phyloP scores from a whole-genome alignment of 2,329 filamentous ascomycete genomes.

The Fusarium marasasianum region DNA sequence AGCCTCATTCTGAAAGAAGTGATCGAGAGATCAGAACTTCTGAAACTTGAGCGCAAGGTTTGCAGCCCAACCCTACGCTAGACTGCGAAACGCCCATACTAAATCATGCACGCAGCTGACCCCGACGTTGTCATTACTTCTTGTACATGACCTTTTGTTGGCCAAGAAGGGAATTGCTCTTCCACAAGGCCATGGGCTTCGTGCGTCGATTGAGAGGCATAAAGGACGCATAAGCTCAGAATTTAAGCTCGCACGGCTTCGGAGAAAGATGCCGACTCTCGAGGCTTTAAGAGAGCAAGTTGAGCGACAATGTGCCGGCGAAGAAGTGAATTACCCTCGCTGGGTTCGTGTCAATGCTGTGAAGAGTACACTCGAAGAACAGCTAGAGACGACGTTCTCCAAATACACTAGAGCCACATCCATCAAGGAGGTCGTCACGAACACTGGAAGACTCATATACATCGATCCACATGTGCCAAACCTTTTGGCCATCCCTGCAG shows the following conservation, averaged over 20 bases:
- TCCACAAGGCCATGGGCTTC: slow-evolving; percentile 80
- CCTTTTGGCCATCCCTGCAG: slow-evolving; percentile 79
- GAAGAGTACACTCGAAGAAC: slow-evolving; percentile 73
- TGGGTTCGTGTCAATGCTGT: slow-evolving; percentile 92
- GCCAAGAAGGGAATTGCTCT: slow-evolving; percentile 85
- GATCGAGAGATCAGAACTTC: slow-evolving; percentile 80
- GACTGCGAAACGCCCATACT: neutral
- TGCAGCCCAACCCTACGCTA: slow-evolving; percentile 14
- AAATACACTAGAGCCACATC: slow-evolving; percentile 65
- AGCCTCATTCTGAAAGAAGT: slow-evolving; percentile 86
- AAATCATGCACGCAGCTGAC: slow-evolving; percentile 68
- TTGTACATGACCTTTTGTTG: slow-evolving; percentile 87
- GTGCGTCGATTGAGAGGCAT: slow-evolving; percentile 79
- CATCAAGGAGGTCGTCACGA: slow-evolving; percentile 64
- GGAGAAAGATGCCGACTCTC: slow-evolving; percentile 73
- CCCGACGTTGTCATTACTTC: slow-evolving; percentile 79
- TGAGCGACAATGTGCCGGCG: slow-evolving; percentile 58
- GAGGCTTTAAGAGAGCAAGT: slow-evolving; percentile 71
- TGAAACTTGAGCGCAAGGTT: slow-evolving; percentile 88
- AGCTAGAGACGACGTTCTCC: slow-evolving; percentile 79
- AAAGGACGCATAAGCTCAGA: slow-evolving; percentile 84
- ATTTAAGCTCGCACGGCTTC: slow-evolving; percentile 80
- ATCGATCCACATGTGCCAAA: slow-evolving; percentile 87
- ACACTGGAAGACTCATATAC: slow-evolving; percentile 63
- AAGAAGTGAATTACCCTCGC: slow-evolving; percentile 74